Percentiles rank a stretch among this genome's conserved stretches.
Conservation (phyloP, 1,139 yeast genomes). For the Saccharomyces hybrid region DNA sequence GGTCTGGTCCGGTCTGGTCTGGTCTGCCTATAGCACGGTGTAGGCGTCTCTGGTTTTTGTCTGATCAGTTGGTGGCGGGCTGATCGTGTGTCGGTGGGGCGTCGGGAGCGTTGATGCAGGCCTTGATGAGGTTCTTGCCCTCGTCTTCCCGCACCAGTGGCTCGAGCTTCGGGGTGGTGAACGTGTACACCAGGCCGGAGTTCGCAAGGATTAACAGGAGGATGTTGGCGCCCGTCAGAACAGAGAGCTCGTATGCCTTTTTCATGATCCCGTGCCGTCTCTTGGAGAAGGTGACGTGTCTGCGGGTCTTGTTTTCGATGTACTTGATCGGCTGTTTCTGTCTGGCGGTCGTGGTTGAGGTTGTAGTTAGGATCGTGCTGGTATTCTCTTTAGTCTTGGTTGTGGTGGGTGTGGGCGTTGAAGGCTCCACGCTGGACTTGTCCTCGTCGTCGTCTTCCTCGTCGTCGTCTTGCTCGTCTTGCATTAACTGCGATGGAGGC, state of each 20-base stretch:
- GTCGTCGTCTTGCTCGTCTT: conserved; percentile 8
- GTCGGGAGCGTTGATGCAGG: conserved; percentile 71
- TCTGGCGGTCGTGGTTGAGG: conserved; percentile 32
- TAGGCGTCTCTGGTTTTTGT: background rate
- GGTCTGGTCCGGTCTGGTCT: background rate
- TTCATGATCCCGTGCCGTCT: conserved; percentile 97
- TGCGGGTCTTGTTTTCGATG: conserved; percentile 91
- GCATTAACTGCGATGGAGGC: background rate
- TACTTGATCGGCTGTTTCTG: conserved; percentile 93
- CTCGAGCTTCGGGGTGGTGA: conserved; percentile 93
- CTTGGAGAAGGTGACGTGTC: conserved; percentile 94
- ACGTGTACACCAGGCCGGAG: conserved; percentile 92
- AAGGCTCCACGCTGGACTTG: background rate
- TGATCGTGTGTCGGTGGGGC: background rate
- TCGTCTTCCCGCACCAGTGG: conserved; percentile 91
- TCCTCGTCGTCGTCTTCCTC: conserved; percentile 5
- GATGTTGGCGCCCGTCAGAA: conserved; percentile 92
- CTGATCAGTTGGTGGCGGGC: background rate
- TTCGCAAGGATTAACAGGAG: conserved; percentile 85
- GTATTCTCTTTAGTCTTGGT: background rate
- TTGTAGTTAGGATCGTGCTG: background rate
- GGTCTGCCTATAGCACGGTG: background rate
- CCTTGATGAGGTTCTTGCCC: conserved; percentile 91
- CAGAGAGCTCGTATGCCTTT: conserved; percentile 90
- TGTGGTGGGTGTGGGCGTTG: background rate